Conservation (phyloP, 306 rosid species). For the Rubus parviflorus region DNA sequence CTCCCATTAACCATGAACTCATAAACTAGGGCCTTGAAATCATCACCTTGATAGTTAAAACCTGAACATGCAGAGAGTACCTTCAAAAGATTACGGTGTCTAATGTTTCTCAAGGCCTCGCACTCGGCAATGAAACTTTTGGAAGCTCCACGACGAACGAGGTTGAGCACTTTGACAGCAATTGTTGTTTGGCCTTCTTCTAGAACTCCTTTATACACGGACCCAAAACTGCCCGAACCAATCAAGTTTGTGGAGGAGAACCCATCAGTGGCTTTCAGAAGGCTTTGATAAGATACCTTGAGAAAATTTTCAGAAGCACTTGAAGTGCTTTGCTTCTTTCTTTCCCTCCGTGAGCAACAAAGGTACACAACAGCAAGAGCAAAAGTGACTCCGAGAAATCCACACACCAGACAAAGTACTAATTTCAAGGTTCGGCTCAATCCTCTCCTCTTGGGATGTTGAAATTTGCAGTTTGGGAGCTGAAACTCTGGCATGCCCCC, state of each 20-base stretch:
- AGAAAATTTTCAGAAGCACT: not conserved
- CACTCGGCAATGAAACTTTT: slow-evolving; percentile 42
- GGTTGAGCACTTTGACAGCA: slow-evolving; percentile 42
- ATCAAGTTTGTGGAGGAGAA: slow-evolving; percentile 31
- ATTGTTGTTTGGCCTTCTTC: slow-evolving; percentile 2
- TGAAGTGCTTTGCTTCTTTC: not conserved
- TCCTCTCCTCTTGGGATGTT: not conserved
- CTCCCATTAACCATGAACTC: slow-evolving; percentile 28
- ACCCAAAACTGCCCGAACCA: slow-evolving; percentile 36
- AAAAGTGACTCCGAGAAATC: not conserved
- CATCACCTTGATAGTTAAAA: slow-evolving; percentile 11
- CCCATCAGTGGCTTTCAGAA: not conserved
- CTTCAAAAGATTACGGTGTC: slow-evolving; percentile 47
- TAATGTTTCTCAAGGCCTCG: slow-evolving; percentile 25
- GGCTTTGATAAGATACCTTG: not conserved
- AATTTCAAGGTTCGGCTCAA: not conserved
- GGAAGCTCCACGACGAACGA: slow-evolving; percentile 32
- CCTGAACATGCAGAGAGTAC: slow-evolving; percentile 36
- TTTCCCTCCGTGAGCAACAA: not conserved
- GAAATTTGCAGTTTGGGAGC: not conserved
- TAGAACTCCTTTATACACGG: slow-evolving; percentile 21
- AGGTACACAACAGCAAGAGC: not conserved
- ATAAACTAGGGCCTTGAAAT: slow-evolving; percentile 39
- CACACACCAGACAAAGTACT: not conserved
- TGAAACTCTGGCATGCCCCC: not conserved